Percentiles rank a stretch among this genome's conserved stretches.
phyloP scores from a whole-genome alignment of 106 monocot genomes.

The Phalaenopsis equestris region DNA sequence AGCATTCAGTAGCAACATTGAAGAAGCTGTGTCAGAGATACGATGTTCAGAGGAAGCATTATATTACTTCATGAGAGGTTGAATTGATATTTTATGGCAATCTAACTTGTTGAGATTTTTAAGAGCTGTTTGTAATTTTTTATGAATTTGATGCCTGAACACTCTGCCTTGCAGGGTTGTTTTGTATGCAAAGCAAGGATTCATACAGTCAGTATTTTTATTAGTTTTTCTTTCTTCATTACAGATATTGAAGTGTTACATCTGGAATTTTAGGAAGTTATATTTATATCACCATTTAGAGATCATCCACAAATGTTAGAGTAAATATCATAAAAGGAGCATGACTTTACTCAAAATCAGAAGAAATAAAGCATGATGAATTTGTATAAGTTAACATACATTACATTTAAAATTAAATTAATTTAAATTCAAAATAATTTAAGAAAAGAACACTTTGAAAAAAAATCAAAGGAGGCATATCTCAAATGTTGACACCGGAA shows the following conservation, averaged over 20 bases:
- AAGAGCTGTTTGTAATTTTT: neutral
- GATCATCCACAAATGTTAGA: too few species aligned
- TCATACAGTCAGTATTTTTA: neutral
- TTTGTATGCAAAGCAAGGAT: neutral
- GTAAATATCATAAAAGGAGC: too few species aligned
- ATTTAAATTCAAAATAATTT: too few species aligned
- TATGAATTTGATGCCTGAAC: neutral
- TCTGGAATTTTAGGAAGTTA: neutral
- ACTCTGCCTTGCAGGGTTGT: neutral
- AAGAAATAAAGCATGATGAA: too few species aligned
- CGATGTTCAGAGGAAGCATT: neutral
- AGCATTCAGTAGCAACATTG: slow-evolving; percentile 49
- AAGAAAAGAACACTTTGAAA: too few species aligned
- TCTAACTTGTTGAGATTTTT: neutral
- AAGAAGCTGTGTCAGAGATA: slow-evolving; percentile 57
- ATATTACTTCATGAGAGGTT: neutral
- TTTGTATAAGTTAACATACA: too few species aligned
- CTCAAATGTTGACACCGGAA: too few species aligned
- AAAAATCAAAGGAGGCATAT: too few species aligned
- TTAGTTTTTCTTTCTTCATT: neutral
- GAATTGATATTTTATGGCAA: neutral
- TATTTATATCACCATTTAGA: too few species aligned
- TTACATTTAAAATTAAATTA: too few species aligned
- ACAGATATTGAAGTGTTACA: neutral
- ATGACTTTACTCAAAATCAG: too few species aligned